Evolutionary conservation across 108 stramenopile species (phyloP).

Genomic region (Cylindrotheca closterium): DNA sequence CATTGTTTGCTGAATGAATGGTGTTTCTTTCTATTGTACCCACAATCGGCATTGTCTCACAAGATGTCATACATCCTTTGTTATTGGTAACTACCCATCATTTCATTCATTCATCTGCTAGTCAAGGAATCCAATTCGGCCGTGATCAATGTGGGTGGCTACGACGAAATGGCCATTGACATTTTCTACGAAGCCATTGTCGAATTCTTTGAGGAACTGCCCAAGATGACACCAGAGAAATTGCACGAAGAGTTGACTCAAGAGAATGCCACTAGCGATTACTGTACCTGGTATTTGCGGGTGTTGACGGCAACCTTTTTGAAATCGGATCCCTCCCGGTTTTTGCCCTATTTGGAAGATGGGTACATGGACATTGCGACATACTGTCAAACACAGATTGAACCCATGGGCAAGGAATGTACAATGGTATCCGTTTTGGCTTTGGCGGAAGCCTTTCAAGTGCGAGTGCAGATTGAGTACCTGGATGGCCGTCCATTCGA

Average conservation of each 20-base stretch:
- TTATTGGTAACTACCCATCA: neutral
- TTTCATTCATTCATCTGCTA: slow-evolving; percentile 3
- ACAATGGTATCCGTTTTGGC: slow-evolving; percentile 75
- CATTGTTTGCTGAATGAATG: no score
- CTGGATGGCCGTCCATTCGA: slow-evolving; percentile 68
- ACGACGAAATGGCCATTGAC: slow-evolving; percentile 70
- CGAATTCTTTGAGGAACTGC: slow-evolving; percentile 54
- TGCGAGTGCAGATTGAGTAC: slow-evolving; percentile 70
- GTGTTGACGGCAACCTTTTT: slow-evolving; percentile 70
- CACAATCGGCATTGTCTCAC: no score
- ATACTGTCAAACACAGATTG: slow-evolving; percentile 75
- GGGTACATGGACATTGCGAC: slow-evolving; percentile 42
- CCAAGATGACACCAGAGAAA: slow-evolving; percentile 13
- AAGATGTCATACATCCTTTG: neutral
- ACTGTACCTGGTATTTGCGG: slow-evolving; percentile 86
- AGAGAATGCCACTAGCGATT: slow-evolving; percentile 74
- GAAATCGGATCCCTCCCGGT: slow-evolving; percentile 70
- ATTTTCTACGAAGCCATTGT: slow-evolving; percentile 73
- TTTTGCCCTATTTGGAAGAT: slow-evolving; percentile 60
- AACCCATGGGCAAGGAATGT: slow-evolving; percentile 84
- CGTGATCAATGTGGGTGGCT: slow-evolving; percentile 46
- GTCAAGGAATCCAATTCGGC: slow-evolving; percentile 31
- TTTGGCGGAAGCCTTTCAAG: slow-evolving; percentile 75
- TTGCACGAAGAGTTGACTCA: slow-evolving; percentile 52
- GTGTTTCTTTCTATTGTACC: no score